Base-by-base conservation (phyloP, 805 yeast genomes). In the Pichia rugopelliculosa region DNA sequence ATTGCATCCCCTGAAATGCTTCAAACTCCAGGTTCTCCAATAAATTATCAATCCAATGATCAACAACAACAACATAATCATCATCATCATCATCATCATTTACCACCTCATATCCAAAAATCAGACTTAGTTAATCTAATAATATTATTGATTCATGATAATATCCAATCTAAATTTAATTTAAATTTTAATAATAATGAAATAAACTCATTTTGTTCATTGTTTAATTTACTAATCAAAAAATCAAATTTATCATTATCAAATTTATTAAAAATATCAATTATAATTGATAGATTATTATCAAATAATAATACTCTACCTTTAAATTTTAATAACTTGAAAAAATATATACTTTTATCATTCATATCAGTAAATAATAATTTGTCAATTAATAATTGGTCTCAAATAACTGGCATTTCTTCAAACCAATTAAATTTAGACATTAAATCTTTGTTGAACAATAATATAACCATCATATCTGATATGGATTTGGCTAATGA, bases 91-190 rank as follows among this genome's bases (percentile, higher is more conserved):
- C 11, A 1, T 8, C 22, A 33, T 3, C 37, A 22, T 21, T 11
- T 24, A 30, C 34, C 17, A 15, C n/a, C 17, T 30, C 34, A 30
- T n/a, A 36, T 15, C 6, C 27, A 39, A n/a, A 45, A 45, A 20
- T 30, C 40, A 17, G 46, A 48, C 7, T 22, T 49, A 13, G 43
- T 46, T 15, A 36, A 40, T n/a, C 15, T 46, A 9, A 44, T 45
- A n/a, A 20, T 48, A 23, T 13, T 26, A n/a, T 21, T 49, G 12
- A 23, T 42, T 26, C 20, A 37, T 33, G 49, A 48, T 30, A 36
- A 42, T 5, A 18, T 43, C 8, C 39, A 48, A 13, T 20, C 39
- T 5, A 41, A 47, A 36, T 48, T 44, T 25, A 36, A 44, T 24
- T 18, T 48, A n/a, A 18, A 41, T 9, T 36, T 39, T 11, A 25